Conservation (phyloP, 129 eudicot species). For the Apium graveolens region DNA sequence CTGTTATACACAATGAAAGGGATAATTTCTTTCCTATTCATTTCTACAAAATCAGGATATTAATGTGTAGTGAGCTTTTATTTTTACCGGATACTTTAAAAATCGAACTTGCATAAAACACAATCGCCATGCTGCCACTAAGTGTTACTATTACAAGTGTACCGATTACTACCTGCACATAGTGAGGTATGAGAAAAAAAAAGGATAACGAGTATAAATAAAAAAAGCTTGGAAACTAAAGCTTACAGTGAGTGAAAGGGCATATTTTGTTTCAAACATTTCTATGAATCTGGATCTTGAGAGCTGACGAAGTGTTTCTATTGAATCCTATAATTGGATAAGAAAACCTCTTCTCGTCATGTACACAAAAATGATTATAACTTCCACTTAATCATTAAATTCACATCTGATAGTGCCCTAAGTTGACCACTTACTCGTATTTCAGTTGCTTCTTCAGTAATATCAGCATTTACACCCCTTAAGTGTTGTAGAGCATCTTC, state of each 20-base stretch:
- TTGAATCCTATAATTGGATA: constrained; percentile 20
- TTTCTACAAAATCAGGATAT: neutral
- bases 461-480: constrained; percentile 23
- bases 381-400: neutral
- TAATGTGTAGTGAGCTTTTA: neutral
- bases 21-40: neutral
- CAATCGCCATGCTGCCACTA: constrained; percentile 24
- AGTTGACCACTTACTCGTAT: constrained; percentile 19
- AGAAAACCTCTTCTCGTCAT: neutral
- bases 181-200: neutral
- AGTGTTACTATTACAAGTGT: constrained; percentile 21
- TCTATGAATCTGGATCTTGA: constrained; percentile 20
- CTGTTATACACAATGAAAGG: neutral
- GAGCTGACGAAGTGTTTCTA: constrained; percentile 12
- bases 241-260: constrained; percentile 27
- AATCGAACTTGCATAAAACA: constrained; percentile 28
- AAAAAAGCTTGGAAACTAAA: neutral
- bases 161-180: constrained; percentile 28
- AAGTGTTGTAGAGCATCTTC: constrained; percentile 21
- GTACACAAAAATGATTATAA: neutral
- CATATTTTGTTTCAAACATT: constrained; percentile 23
- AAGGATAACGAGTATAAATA: neutral
- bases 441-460: constrained; percentile 25
- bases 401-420: neutral
- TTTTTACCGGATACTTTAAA: constrained; percentile 22